Evolutionary conservation across 129 eudicot species (phyloP).

Genomic region (Mikania micrantha): DNA sequence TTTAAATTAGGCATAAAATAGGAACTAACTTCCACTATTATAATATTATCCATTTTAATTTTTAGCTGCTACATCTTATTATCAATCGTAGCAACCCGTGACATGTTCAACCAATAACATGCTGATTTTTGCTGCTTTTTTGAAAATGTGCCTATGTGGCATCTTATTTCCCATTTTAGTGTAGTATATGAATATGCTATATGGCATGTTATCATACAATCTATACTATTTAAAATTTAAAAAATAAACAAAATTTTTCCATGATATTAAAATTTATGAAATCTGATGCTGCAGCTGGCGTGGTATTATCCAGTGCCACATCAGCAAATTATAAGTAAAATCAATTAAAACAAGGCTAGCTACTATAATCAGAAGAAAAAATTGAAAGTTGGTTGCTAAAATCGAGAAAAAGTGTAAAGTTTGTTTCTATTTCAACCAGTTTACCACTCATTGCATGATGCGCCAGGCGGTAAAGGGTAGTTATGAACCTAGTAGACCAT

Average conservation of each 20-base stretch:
- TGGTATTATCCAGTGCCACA: not conserved
- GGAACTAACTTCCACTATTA: not conserved
- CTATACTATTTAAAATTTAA: too few relatives aligned
- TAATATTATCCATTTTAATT: not conserved
- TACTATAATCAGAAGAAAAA: not conserved
- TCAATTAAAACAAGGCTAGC: not conserved
- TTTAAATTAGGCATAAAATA: not conserved
- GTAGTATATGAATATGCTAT: not conserved
- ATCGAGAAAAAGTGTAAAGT: not conserved
- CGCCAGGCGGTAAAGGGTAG: too few relatives aligned
- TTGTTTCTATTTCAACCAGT: not conserved
- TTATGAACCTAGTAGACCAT: too few relatives aligned
- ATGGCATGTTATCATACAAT: not conserved
- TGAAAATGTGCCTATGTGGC: too few relatives aligned
- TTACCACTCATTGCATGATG: not conserved
- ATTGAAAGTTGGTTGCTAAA: not conserved
- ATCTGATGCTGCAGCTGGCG: not conserved
- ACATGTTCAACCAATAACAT: not conserved
- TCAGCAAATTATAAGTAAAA: not conserved
- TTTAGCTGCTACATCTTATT: not conserved
- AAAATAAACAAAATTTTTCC: too few relatives aligned
- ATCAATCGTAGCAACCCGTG: not conserved
- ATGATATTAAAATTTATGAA: not conserved
- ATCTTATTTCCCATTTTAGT: too few relatives aligned
- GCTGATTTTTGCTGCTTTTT: too few relatives aligned